Conservation (phyloP, 2,329 filamentous ascomycete species). For the Diaporthe velutina region DNA sequence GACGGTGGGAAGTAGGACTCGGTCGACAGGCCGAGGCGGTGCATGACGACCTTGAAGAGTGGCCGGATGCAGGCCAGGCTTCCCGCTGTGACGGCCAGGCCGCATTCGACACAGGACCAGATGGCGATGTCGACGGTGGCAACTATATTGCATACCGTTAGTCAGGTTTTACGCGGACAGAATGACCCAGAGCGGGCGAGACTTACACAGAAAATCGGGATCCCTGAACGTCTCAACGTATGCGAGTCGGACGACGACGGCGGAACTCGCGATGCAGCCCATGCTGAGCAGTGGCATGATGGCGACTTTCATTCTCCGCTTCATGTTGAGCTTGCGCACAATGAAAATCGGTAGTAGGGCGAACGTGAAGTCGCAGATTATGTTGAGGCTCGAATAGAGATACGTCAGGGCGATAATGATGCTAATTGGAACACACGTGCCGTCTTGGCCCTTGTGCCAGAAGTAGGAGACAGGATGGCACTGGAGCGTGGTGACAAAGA, state of each 20-base stretch:
- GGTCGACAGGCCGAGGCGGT: slow-evolving; percentile 45
- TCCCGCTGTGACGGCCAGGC: slow-evolving; percentile 62
- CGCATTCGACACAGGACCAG: slow-evolving; percentile 62
- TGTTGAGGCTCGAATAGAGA: slow-evolving; percentile 63
- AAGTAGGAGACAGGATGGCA: slow-evolving; percentile 56
- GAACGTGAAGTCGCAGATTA: slow-evolving; percentile 64
- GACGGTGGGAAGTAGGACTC: slow-evolving; percentile 24
- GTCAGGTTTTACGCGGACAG: background rate
- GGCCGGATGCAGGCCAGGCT: slow-evolving; percentile 62
- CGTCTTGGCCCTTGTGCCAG: slow-evolving; percentile 52
- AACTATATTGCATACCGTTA: slow-evolving; percentile 41
- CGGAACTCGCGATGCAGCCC: slow-evolving; percentile 65
- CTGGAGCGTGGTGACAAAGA: slow-evolving; percentile 57
- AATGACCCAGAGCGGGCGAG: too few species aligned
- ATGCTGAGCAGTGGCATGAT: slow-evolving; percentile 66
- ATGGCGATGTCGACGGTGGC: slow-evolving; percentile 59
- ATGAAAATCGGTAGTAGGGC: slow-evolving; percentile 67
- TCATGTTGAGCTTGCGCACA: slow-evolving; percentile 68
- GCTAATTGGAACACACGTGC: slow-evolving; percentile 54
- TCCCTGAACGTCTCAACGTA: slow-evolving; percentile 54
- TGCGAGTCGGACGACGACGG: slow-evolving; percentile 56
- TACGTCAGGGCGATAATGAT: slow-evolving; percentile 66
- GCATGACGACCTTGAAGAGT: slow-evolving; percentile 52
- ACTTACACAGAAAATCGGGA: slow-evolving; percentile 59
- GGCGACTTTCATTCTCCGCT: slow-evolving; percentile 61